These are phyloP conservation scores for Sphaerobolus stellatus DNA, from an alignment of 1,284 basidiomycete genomes.

Conservation along the genomic window DNA sequence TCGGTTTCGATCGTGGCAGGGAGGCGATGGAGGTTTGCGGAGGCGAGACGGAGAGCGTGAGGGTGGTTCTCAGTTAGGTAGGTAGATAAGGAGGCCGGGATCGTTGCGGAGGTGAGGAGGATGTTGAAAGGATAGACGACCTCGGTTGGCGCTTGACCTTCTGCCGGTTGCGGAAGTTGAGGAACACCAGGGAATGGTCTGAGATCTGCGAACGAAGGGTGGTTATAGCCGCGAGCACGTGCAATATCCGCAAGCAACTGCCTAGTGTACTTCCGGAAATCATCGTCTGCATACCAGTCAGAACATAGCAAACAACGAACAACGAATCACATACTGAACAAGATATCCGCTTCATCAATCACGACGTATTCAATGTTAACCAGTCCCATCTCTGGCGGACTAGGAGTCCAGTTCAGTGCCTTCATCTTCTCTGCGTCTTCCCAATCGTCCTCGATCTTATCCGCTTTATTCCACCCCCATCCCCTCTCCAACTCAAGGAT, in stretches of 20 bases:
- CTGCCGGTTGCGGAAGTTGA: not conserved
- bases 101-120: slow-evolving; percentile 83
- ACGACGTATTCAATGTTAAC: slow-evolving; percentile 80
- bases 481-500: slow-evolving; percentile 71
- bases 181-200: not conserved
- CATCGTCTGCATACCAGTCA: slow-evolving; percentile 53
- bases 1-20: slow-evolving; percentile 69
- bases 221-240: slow-evolving; percentile 53
- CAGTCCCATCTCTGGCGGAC: slow-evolving; percentile 56
- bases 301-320: not conserved
- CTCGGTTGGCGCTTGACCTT: slow-evolving; percentile 16
- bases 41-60: slow-evolving; percentile 62
- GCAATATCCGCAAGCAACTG: slow-evolving; percentile 67
- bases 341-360: slow-evolving; percentile 85
- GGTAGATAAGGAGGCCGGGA: slow-evolving; percentile 71
- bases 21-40: slow-evolving; percentile 75
- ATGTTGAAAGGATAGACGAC: slow-evolving; percentile 70
- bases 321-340: slow-evolving; percentile 62
- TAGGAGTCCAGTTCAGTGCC: slow-evolving; percentile 33
- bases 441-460: slow-evolving; percentile 16
- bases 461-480: slow-evolving; percentile 54
- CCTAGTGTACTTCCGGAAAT: slow-evolving; percentile 73
- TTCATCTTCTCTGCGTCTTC: slow-evolving; percentile 9
- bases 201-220: slow-evolving; percentile 27
- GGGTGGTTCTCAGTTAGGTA: slow-evolving; percentile 68